Conservation (phyloP, 2,329 filamentous ascomycete species). For the Tolypocladium paradoxum region DNA sequence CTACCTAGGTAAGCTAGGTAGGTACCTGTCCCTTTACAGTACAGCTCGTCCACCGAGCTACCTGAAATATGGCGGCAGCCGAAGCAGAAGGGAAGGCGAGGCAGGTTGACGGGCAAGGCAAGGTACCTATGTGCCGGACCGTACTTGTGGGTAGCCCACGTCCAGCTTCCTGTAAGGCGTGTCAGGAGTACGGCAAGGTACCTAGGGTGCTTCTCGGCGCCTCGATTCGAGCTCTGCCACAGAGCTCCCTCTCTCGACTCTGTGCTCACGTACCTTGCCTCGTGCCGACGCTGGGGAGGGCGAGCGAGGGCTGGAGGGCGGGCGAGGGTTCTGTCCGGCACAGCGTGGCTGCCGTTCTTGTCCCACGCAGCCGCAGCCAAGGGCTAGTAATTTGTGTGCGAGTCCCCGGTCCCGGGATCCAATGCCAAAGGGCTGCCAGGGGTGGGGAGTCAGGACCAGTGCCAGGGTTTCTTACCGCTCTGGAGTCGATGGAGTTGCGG, state of each 20-base stretch:
- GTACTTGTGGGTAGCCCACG: not conserved
- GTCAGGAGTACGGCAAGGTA: too few species aligned
- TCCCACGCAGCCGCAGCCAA: not conserved
- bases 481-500: too few species aligned
- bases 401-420: not conserved
- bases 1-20: too few species aligned
- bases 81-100: not conserved
- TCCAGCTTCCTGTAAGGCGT: not conserved
- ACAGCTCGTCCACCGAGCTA: not conserved
- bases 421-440: not conserved
- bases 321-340: not conserved
- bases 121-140: not conserved
- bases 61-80: not conserved
- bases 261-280: not conserved
- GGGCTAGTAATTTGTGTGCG: not conserved
- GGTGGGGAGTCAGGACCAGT: not conserved
- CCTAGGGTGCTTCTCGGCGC: not conserved
- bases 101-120: not conserved
- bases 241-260: not conserved
- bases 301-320: not conserved
- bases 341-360: not conserved
- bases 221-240: not conserved
- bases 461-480: not conserved
- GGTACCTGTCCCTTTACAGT: not conserved
- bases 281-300: not conserved